Evolutionary conservation across 2,329 filamentous ascomycete genomes (phyloP), one percentile per base, ranked within the genome.

Genomic region (Elsinoe perseae): DNA sequence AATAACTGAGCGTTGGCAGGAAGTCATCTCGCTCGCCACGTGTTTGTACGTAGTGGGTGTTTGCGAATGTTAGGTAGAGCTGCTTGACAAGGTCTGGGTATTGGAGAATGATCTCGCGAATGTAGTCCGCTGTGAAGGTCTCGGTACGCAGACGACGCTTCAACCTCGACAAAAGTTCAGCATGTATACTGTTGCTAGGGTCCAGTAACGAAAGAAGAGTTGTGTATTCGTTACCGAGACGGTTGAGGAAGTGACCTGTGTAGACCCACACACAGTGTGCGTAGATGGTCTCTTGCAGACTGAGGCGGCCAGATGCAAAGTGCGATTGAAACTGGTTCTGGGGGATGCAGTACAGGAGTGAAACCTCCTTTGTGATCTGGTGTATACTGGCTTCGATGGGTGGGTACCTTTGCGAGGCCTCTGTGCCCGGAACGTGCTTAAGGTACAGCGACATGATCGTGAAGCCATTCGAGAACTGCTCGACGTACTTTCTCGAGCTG

Each of bases 281-380:
- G 69, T 98, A 98, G 66, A 96, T 90, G 10, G 92, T 91, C 75
- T 98, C 93, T 71, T 98, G 93, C 53, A 98, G 78, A 68, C 91
- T 96, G 61, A 98, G 78, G 64, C 86, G 82, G 50, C 91, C 91
- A 14, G 82, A 84, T 52, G 88, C 87, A 71, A 98, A 98, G 64
- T 95, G 82, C 58, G 80, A 77, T 73, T 96, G 92, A 71, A 98
- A 89, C 73, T 91, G 93, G 79, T 95, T 98, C 72, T 95, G 92
- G 12, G 93, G 93, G 63, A 98, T 87, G 71, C 93, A 98, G 82
- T 97, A 98, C 16, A 98, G 79, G 58, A 98, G 81, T 1, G 93
- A 97, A 52, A 95, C 86, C 72, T 98, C 93, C 80, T 97, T 97
- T 77, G 93, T 95, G 76, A 98, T 96, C 74, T 98, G 93, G 73